Conservation (phyloP, 352 stramenopile species). For the Pythium scleroteichum region DNA sequence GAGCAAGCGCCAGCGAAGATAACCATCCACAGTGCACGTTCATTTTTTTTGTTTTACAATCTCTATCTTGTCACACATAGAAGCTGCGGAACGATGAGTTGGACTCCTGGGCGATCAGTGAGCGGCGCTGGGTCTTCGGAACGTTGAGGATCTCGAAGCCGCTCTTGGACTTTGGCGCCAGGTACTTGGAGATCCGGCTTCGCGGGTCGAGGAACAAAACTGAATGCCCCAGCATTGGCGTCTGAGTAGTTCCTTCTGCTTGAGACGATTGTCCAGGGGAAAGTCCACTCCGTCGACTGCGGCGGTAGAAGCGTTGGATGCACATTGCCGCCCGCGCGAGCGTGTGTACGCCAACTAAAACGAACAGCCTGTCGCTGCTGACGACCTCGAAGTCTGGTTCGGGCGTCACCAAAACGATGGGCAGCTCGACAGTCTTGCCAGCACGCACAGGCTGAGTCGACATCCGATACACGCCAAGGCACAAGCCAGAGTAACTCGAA, state of each 20-base stretch:
- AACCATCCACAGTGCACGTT: slow-evolving; percentile 2
- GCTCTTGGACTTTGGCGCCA: slow-evolving; percentile 20
- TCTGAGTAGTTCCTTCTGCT: not conserved
- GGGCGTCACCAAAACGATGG: slow-evolving; percentile 77
- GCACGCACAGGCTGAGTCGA: slow-evolving; percentile 52
- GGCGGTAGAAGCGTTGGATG: slow-evolving; percentile 49
- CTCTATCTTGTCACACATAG: slow-evolving; percentile 31
- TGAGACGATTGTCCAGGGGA: too few relatives aligned
- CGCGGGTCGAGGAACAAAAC: slow-evolving; percentile 28
- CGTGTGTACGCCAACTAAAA: slow-evolving; percentile 75
- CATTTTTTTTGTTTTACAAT: not conserved
- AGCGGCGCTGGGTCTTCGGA: slow-evolving; percentile 25
- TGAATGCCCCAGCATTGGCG: not conserved
- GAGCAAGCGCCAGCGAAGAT: slow-evolving; percentile 32
- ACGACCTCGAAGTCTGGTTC: slow-evolving; percentile 52
- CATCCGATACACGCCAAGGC: slow-evolving; percentile 70
- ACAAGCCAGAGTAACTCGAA: slow-evolving; percentile 67
- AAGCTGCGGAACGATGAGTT: slow-evolving; percentile 29
- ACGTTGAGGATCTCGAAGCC: slow-evolving; percentile 23
- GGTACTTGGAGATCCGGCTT: slow-evolving; percentile 39
- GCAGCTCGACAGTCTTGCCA: slow-evolving; percentile 50
- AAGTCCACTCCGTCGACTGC: not conserved
- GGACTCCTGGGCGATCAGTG: slow-evolving; percentile 28
- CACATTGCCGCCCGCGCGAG: slow-evolving; percentile 56
- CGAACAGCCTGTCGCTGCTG: slow-evolving; percentile 58